Evolutionary conservation across 2,329 filamentous ascomycete genomes (phyloP).

Genomic region (Aspergillus unguis): DNA sequence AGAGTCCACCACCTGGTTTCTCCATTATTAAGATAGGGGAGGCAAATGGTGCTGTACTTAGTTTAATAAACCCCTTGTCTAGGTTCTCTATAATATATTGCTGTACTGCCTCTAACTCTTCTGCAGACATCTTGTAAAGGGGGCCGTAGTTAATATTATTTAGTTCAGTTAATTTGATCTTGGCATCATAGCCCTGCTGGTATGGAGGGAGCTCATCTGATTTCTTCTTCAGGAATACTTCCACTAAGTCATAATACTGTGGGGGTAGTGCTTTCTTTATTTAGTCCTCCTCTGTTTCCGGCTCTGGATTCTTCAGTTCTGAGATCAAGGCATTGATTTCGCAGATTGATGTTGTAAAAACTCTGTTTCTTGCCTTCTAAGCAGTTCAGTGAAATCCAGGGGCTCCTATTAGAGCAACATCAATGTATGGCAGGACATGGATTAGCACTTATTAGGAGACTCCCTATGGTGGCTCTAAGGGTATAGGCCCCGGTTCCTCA

Average conservation of each 20-base stretch:
- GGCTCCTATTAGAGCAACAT: neutral
- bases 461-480: neutral
- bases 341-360: too few relatives aligned
- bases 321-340: too few relatives aligned
- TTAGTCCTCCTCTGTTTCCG: neutral
- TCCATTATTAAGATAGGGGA: constrained; percentile 8
- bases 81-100: neutral
- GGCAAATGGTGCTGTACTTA: neutral
- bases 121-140: neutral
- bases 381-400: too few relatives aligned
- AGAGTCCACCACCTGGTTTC: neutral
- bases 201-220: neutral
- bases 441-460: neutral
- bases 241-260: neutral
- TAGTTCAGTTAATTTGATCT: neutral
- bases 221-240: neutral
- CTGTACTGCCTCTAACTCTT: neutral
- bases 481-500: neutral
- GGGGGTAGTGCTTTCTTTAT: neutral
- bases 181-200: neutral
- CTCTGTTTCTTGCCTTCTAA: too few relatives aligned
- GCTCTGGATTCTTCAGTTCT: neutral
- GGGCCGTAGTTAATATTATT: neutral
- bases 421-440: neutral
- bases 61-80: constrained; percentile 11